Base-by-base conservation (phyloP, 768 basidiomycete genomes). In the Cyclocybe aegerita region DNA sequence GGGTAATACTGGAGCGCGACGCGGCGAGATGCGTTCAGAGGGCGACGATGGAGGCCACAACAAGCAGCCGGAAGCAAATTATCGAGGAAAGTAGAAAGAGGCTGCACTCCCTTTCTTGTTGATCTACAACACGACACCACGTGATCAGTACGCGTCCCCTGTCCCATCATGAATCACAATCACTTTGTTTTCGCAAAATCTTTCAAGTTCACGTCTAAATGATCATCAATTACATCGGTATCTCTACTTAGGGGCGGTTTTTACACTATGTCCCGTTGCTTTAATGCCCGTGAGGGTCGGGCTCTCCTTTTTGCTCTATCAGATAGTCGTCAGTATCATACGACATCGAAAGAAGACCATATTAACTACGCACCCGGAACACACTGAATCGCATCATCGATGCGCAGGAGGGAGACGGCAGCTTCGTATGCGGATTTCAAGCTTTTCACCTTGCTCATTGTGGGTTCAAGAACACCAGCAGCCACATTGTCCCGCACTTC, bases 371-470 rank as follows among this genome's bases (percentile, higher is more conserved):
- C 59, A 90, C 90, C 91, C 53, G 90, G 88, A 41, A 88, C 78
- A 68, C 89, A 91, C 61, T 93, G 90, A 54, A 93, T 93, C n/a
- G 91, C 90, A 69, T 93, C 95, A 67, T 98, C 95, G 60, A 98
- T 98, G 53, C 97, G 82, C 66, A 99, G 73, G 53, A 98, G 73
- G 50, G 93, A 93, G 36, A 97, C 94, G 4, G 95, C 93, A 30
- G 96, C 95, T 68, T 98, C 95, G 57, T 95, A 91, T 32, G 97
- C 97, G 32, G 90, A 93, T 77, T 99, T 99, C 67, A 99, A 71
- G 65, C 92, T 95, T 73, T 90, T 92, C 58, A 98, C 90, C 73
- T 99, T 98, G 76, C 90, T 90, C 74, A 99, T 82, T 7, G 94
- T 98, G 4, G 97, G 97, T 71, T 98, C 97, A 40, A 99, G 75